Base-by-base conservation (phyloP, 2,329 filamentous ascomycete species). In the Penicillium vulpinum region DNA sequence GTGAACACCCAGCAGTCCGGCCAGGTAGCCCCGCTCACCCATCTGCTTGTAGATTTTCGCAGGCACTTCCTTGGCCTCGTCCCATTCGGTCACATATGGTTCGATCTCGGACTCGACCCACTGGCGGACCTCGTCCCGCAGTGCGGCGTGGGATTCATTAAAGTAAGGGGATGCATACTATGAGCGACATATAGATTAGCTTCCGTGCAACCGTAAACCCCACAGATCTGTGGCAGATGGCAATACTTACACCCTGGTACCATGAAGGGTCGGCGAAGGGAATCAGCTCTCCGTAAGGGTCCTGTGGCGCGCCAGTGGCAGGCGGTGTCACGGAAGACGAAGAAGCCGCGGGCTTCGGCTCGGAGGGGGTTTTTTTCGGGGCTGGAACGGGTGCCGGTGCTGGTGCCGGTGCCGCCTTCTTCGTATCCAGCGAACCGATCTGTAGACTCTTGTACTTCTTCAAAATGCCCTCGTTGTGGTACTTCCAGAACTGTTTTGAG, bases 161-260 rank as follows among this genome's bases (percentile, higher is more conserved):
- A 89, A 96, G 83, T 97, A 97, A 28, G 93, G 91, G 2, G 93
- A 96, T 80, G 96, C 90, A 78, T 96, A 96, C 90, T 95, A 63
- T 36, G 11, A 26, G 28, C 48, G 40, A 29, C 52, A 62, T 28
- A 41, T 22, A 39, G 8, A 35, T 60, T 35, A 66, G 61, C 44
- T 53, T 54, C 39, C n/a, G 21, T 15, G 26, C 41, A 18, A 31
- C 29, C 29, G 3, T 15, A 18, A 51, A 13, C 7, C 1, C 4
- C 11, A 9, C 8, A 8, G 7, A 11, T 21, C n/a, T 24, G 16
- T 15, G 22, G 9, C 10, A 53, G 56, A 11, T 21, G 48, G n/a
- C 16, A 35, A 18, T 50, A 81, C 91, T 75, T 81, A 95, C 91
- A 64, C 88, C 88, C 75, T 96, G 92, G 77, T 97, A 97, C 94